These are phyloP conservation scores for Silene vulgaris DNA, from an alignment of 179 eudicot genomes.

Conservation along the genomic window DNA sequence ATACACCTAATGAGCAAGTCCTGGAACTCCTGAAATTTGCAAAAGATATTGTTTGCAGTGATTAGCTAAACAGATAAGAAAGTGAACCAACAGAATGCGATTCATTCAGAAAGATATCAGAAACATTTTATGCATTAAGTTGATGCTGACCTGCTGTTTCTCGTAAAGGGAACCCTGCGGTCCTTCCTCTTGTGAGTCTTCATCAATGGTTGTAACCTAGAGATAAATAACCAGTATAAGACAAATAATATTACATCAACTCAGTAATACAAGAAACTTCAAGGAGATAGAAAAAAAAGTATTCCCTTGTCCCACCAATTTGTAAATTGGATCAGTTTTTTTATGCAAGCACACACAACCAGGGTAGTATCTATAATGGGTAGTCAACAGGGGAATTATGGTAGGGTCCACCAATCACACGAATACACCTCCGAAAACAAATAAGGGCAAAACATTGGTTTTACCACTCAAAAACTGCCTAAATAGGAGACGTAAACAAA, in stretches of 20 bases:
- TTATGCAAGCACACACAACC: too few relatives aligned
- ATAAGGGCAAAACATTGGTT: too few relatives aligned
- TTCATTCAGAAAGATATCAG: neutral
- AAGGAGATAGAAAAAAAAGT: too few relatives aligned
- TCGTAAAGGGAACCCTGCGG: constrained; percentile 93
- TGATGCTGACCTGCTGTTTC: constrained; percentile 70
- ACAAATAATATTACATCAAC: constrained; percentile 4
- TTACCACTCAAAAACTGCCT: too few relatives aligned
- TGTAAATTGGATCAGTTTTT: too few relatives aligned
- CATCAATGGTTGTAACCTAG: constrained; percentile 50
- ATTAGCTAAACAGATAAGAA: neutral
- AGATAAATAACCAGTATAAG: constrained; percentile 15
- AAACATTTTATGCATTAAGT: neutral
- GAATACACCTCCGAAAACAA: too few relatives aligned
- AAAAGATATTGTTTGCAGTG: constrained; percentile 8
- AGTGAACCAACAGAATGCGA: neutral
- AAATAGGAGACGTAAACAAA: neutral
- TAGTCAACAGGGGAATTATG: too few relatives aligned
- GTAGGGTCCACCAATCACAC: too few relatives aligned
- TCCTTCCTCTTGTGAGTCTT: constrained; percentile 65
- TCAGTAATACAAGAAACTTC: neutral
- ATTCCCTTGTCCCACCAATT: too few relatives aligned
- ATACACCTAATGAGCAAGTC: constrained; percentile 84
- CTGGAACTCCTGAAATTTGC: constrained; percentile 67
- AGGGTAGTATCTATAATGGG: too few relatives aligned